Conservation (phyloP, 495 filamentous ascomycete genomes). For the Penicillium subrubescens region DNA sequence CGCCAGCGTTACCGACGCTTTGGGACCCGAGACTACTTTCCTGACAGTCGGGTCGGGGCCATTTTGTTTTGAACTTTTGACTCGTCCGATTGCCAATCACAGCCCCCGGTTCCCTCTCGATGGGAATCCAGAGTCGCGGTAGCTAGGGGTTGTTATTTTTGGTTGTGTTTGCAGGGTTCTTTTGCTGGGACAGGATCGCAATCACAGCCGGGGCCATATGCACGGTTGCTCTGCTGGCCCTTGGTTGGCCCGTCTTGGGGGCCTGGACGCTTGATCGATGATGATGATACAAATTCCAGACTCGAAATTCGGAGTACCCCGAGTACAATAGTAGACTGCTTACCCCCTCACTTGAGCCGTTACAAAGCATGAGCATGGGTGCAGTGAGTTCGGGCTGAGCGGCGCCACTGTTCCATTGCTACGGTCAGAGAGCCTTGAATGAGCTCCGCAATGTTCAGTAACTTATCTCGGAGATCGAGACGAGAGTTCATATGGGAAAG, state of each 20-base stretch:
- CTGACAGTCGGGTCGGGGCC: conserved; percentile 27
- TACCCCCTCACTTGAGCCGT: neutral
- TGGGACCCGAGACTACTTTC: conserved; percentile 30
- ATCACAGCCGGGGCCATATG: neutral
- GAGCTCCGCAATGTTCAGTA: neutral
- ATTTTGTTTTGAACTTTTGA: conserved; percentile 24
- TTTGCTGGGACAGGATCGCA: conserved; percentile 6
- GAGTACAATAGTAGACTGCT: conserved; percentile 1
- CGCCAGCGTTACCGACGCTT: conserved; percentile 28
- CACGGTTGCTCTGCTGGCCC: conserved; percentile 10
- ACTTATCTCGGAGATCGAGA: neutral
- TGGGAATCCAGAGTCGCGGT: conserved; percentile 27
- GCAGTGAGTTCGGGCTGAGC: neutral
- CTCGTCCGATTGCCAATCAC: conserved; percentile 24
- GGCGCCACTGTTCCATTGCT: neutral
- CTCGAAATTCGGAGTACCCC: conserved; percentile 17
- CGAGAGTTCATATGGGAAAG: no score
- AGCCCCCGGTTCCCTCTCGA: conserved; percentile 16
- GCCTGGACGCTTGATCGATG: neutral
- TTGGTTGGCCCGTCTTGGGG: neutral
- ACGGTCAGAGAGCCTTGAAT: neutral
- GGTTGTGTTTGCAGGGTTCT: conserved; percentile 14
- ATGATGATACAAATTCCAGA: neutral
- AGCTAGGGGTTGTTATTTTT: conserved; percentile 14
- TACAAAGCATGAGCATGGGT: neutral